Conservation (phyloP, 2,329 filamentous ascomycete species). For the Cordyceps tenuipes region DNA sequence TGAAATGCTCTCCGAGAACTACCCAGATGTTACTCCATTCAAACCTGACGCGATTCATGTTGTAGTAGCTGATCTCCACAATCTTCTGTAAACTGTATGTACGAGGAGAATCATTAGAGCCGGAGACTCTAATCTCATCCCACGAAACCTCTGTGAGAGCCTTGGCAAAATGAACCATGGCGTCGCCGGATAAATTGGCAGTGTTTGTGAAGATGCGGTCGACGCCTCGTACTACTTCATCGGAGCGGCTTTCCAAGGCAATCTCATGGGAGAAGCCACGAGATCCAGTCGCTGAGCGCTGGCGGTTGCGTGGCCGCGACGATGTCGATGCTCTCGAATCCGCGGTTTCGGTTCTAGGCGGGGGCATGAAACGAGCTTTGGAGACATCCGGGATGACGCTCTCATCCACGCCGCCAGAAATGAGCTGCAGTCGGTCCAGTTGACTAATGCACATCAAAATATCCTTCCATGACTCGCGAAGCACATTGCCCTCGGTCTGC, state of each 20-base stretch:
- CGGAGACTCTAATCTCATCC: conserved; percentile 97
- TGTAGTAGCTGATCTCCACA: conserved; percentile 98
- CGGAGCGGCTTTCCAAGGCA: conserved; percentile 83
- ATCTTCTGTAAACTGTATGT: conserved; percentile 98
- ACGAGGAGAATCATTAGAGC: conserved; percentile 87
- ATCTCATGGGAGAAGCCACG: conserved; percentile 68
- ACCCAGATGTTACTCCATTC: conserved; percentile 99
- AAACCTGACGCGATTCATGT: conserved; percentile 96
- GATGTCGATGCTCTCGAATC: conserved; percentile 62
- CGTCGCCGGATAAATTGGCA: conserved; percentile 83
- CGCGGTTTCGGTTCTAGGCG: conserved; percentile 43
- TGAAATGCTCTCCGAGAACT: conserved; percentile 96
- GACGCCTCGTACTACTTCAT: conserved; percentile 85
- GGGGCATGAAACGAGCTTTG: conserved; percentile 63
- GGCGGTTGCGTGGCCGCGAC: conserved; percentile 37
- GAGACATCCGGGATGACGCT: conserved; percentile 87
- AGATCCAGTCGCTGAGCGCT: conserved; percentile 49
- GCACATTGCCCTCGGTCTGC: conserved; percentile 81
- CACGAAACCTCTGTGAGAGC: conserved; percentile 93
- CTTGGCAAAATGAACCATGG: conserved; percentile 90
- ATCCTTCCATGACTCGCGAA: conserved; percentile 91
- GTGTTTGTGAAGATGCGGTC: conserved; percentile 97
- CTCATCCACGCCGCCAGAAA: conserved; percentile 91
- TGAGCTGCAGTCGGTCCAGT: conserved; percentile 87
- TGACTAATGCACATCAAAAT: conserved; percentile 93